Evolutionary conservation across 306 rosid genomes (phyloP), one percentile per base, ranked within the genome.

Genomic region (Pueraria montana): DNA sequence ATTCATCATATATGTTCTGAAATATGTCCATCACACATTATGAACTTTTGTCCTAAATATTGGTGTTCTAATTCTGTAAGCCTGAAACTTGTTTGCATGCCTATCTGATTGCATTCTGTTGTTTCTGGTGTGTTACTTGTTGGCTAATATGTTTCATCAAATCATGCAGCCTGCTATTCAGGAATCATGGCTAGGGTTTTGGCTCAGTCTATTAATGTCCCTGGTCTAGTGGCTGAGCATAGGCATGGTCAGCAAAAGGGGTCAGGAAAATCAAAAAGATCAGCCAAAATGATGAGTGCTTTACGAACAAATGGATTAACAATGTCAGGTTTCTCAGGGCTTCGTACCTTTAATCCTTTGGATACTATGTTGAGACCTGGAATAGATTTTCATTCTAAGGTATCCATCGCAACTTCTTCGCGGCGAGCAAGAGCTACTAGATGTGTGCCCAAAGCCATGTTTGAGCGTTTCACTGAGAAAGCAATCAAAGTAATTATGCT

Each of bases 401-500:
- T 93, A 85, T 66, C 88, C 66, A 45, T 81, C 10, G 80, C 92
- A 42, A 83, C 88, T 80, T 85, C 93, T 55, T 86, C 91, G 26
- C 76, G 87, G 50, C 78, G 89, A 52, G 80, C 68, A 78, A 94
- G 76, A 89, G 93, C 94, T 64, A 89, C 89, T 58, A 89, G 94
- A 87, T 76, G 90, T 56, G 88, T 83, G 12, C 94, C 97, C 30
- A 94, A 79, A 78, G 99, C 99, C 71, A 96, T 96, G 99, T 96
- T 96, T 72, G 99, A 96, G 91, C 96, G 99, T 48, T 96, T 94
- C 87, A 96, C 99, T 0, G 99, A 94, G 86, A 96, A 96, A 77
- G 98, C 99, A 49, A 96, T 96, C 76, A 94, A 96, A 87, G 99
- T 94, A 23, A 96, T 96, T 58, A 94, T 96, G 99, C 94, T 96